Base-by-base conservation (phyloP, 1,284 basidiomycete species). In the Flammula alnicola region DNA sequence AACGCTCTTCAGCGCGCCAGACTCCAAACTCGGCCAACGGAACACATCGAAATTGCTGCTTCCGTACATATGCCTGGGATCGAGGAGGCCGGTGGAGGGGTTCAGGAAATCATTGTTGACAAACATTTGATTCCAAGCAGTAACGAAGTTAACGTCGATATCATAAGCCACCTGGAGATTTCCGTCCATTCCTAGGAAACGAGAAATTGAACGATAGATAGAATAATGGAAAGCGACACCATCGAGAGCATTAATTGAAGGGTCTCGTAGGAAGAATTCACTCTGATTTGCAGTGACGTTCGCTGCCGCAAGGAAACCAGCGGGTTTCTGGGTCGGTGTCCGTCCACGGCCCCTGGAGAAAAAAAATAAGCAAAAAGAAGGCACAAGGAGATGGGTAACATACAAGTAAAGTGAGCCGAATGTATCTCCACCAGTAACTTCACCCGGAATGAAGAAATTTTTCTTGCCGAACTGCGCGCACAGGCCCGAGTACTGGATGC, bases 121-220 rank as follows among this genome's bases (percentile, higher is more conserved):
- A 59, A 94, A 87, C 83, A 95, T 93, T 66, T 91, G 73, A 66
- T 92, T 92, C 93, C 93, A 96, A 0, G 88, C 84, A 0, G 83
- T 84, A 66, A 93, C 74, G 64, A 95, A 93, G 69, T 95, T 91
- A 64, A 76, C 70, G 53, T 83, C 76, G 22, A 93, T 73, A 63
- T 96, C 93, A 68, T 88, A 93, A 5, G 89, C 91, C 41, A 92
- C 93, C 56, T 88, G 80, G 25, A 95, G 74, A 67, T 95, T 93
- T 61, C 93, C 93, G 62, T 96, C 93, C 91, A 95, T 92, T 50
- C 93, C 92, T 32, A 95, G 78, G 73, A 93, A 93, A 42, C 93
- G 87, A 23, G 84, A 74, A 38, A 95, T 71, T 2, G 86, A 73
- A 54, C 93, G 93, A 65, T 96, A 95, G 44, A 88, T 86, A 32